Conservation (phyloP, 176 grass and related monocot genomes). For the Cymbopogon citratus region DNA sequence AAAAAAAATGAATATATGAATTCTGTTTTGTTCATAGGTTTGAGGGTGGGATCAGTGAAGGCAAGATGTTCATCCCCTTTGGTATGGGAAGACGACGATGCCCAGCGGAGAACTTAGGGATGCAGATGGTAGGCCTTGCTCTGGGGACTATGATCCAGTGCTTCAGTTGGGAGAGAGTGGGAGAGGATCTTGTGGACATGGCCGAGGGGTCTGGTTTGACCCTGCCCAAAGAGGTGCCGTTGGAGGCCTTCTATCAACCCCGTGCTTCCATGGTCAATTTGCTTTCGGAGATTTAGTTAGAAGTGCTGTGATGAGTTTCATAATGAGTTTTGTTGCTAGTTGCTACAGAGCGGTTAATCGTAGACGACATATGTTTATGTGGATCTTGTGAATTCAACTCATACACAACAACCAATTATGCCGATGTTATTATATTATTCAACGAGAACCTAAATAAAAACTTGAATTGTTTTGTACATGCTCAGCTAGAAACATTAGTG, state of each 20-base stretch:
- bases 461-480: too few species aligned
- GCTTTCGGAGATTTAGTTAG: background rate
- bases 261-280: background rate
- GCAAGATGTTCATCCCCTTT: constrained; percentile 3
- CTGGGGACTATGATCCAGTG: constrained; percentile 9
- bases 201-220: background rate
- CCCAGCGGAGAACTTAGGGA: constrained; percentile 14
- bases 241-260: background rate
- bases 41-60: background rate
- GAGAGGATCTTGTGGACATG: constrained; percentile 4
- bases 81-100: background rate
- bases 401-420: too few species aligned
- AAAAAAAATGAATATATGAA: background rate
- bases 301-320: background rate
- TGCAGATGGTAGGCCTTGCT: constrained; percentile 11
- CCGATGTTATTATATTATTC: too few species aligned
- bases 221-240: background rate
- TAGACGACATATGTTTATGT: background rate
- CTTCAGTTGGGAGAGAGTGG: constrained; percentile 4
- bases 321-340: background rate
- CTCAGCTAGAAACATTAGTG: too few species aligned
- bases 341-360: background rate
- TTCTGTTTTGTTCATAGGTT: background rate
- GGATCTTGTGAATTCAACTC: too few species aligned
- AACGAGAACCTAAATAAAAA: too few species aligned